Evolutionary conservation across 495 filamentous ascomycete species (phyloP).

Genomic region (Rhizodiscina lignyota): DNA sequence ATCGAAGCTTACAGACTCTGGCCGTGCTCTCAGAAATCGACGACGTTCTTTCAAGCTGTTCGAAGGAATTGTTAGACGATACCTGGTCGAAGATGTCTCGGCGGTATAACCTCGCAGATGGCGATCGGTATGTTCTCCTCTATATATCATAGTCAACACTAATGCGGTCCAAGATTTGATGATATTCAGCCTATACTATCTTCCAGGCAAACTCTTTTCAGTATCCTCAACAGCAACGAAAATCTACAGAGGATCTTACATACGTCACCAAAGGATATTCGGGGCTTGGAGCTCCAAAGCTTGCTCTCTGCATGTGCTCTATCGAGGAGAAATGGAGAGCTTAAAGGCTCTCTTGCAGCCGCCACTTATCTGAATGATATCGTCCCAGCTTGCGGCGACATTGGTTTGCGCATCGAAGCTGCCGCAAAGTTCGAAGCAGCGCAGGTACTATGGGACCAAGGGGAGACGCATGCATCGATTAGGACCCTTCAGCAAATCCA

Average conservation of each 20-base stretch:
- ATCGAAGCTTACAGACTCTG: constrained; percentile 48
- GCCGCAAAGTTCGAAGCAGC: constrained; percentile 64
- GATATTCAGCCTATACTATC: constrained; percentile 70
- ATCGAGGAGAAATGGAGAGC: constrained; percentile 57
- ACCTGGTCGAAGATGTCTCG: constrained; percentile 43
- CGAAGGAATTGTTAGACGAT: constrained; percentile 40
- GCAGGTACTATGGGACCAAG: constrained; percentile 86
- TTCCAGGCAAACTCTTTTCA: constrained; percentile 66
- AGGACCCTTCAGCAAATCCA: constrained; percentile 69
- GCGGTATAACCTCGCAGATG: constrained; percentile 63
- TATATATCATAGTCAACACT: constrained; percentile 3
- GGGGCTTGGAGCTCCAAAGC: constrained; percentile 52
- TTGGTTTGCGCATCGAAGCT: constrained; percentile 60
- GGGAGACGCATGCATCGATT: constrained; percentile 82
- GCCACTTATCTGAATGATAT: constrained; percentile 66
- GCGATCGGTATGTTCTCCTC: constrained; percentile 39
- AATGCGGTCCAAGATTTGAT: constrained; percentile 59
- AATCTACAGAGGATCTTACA: constrained; percentile 41
- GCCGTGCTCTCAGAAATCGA: constrained; percentile 69
- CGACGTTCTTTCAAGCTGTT: constrained; percentile 47
- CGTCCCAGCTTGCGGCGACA: constrained; percentile 41
- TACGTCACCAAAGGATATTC: constrained; percentile 41
- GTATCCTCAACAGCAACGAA: constrained; percentile 52
- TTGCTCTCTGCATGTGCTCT: constrained; percentile 59
- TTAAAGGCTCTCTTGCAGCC: constrained; percentile 71